Percentiles rank a stretch among this genome's conserved stretches.
Evolutionary conservation across 176 grass and related monocot species (phyloP).

Genomic region (Pharus latifolius): DNA sequence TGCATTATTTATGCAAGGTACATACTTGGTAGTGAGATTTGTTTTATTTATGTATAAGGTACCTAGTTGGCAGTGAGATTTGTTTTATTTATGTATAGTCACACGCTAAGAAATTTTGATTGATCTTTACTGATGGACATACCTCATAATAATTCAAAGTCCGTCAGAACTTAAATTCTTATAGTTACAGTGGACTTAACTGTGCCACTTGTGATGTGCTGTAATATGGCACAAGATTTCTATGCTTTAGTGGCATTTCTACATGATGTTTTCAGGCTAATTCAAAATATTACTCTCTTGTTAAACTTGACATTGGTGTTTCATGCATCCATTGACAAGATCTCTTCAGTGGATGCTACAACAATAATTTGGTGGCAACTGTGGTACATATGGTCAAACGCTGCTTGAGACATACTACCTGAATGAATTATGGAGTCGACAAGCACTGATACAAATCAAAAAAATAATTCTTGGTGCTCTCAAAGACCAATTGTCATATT

Average conservation of each 20-base stretch:
- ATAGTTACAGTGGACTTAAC: neutral
- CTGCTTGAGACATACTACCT: too few species aligned
- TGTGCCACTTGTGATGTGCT: neutral
- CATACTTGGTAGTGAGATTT: neutral
- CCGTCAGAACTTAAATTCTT: neutral
- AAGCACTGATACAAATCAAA: too few species aligned
- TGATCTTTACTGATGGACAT: neutral
- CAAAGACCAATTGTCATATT: too few species aligned
- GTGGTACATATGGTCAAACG: too few species aligned
- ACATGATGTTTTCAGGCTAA: neutral
- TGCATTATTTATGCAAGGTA: slow-evolving; percentile 99
- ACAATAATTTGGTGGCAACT: neutral
- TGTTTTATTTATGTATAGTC: neutral
- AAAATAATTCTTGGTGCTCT: too few species aligned
- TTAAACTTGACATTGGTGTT: neutral
- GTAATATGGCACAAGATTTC: neutral
- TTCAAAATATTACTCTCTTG: neutral
- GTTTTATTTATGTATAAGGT: neutral
- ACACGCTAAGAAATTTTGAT: neutral
- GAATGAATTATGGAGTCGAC: too few species aligned
- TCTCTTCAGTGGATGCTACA: too few species aligned
- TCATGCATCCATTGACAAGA: neutral
- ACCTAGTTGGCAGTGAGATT: neutral
- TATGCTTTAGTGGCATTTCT: neutral
- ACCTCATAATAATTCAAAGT: neutral